phyloP scores from a whole-genome alignment of 23 red algal genomes.

The Gracilaria caudata region DNA sequence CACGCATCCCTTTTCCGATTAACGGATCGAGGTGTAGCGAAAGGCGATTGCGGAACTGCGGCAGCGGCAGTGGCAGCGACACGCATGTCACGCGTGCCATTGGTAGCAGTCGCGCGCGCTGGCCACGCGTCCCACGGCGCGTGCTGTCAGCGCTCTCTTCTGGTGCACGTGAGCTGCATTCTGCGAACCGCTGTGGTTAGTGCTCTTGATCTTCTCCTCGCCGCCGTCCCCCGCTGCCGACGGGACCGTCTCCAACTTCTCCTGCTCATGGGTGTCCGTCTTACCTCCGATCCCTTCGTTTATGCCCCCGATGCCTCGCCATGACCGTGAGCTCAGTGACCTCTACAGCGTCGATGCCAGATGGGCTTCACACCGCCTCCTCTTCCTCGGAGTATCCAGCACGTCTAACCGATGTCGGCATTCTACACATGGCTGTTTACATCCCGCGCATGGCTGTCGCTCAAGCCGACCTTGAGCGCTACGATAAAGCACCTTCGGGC shows the following conservation, averaged over 20 bases:
- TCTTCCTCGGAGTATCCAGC: not conserved
- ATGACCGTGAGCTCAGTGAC: slow-evolving; percentile 9
- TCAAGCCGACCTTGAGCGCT: slow-evolving; percentile 76
- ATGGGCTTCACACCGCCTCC: not conserved
- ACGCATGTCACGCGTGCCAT: slow-evolving; percentile 3
- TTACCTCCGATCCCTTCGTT: not conserved
- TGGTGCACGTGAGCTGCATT: not conserved
- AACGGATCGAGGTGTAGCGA: slow-evolving; percentile 23
- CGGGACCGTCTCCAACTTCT: not conserved
- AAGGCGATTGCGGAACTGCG: not conserved
- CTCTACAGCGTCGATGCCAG: not conserved
- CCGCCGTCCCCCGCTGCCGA: not conserved
- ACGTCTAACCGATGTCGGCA: slow-evolving; percentile 68
- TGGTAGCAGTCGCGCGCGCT: not conserved
- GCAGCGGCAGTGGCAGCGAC: not conserved
- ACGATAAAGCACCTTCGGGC: slow-evolving; percentile 71
- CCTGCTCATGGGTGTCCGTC: not conserved
- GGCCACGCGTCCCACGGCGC: not conserved
- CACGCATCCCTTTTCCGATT: no score
- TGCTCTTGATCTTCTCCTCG: not conserved
- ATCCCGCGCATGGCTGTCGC: slow-evolving; percentile 79
- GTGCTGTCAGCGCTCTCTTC: not conserved
- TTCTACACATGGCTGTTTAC: slow-evolving; percentile 88
- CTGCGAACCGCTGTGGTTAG: no score
- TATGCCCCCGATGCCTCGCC: slow-evolving; percentile 2